Conservation (phyloP, 192 early-diverging fungal species). For the Mortierella alpina region DNA sequence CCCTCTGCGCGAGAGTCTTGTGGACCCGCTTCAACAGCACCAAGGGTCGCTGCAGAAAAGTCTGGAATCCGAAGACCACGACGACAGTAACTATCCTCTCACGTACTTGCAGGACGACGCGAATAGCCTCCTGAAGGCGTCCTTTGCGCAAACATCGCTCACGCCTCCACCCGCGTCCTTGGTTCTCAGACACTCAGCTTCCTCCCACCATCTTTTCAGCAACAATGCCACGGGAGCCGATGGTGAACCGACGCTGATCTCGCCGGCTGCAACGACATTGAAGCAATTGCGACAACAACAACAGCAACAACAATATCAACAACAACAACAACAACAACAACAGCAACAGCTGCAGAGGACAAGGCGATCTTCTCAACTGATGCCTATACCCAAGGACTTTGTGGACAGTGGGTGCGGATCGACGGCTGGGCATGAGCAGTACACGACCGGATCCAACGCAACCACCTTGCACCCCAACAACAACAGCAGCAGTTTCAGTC, state of each 20-base stretch:
- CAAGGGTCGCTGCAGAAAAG: constrained; percentile 3
- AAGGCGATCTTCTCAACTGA: constrained; percentile 31
- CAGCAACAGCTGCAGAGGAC: neutral
- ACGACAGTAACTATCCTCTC: neutral
- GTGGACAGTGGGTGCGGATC: constrained; percentile 32
- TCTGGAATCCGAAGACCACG: constrained; percentile 7
- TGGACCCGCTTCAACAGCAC: constrained; percentile 22
- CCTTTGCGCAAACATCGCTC: constrained; percentile 22
- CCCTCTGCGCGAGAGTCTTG: constrained; percentile 32
- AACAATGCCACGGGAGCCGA: neutral
- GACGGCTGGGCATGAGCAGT: constrained; percentile 20
- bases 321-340: neutral
- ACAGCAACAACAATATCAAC: too few relatives aligned
- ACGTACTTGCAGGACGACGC: neutral
- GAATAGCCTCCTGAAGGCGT: neutral
- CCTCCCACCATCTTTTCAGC: constrained; percentile 11
- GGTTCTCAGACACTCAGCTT: constrained; percentile 27
- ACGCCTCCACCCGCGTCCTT: constrained; percentile 37
- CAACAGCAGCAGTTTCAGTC: constrained; percentile 1
- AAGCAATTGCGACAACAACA: neutral
- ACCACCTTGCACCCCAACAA: constrained; percentile 30
- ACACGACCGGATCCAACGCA: constrained; percentile 27
- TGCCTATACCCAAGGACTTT: constrained; percentile 22
- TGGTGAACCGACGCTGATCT: constrained; percentile 15
- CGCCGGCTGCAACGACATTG: neutral